Evolutionary conservation across 495 filamentous ascomycete genomes (phyloP).

Genomic region (Glonium stellatum): DNA sequence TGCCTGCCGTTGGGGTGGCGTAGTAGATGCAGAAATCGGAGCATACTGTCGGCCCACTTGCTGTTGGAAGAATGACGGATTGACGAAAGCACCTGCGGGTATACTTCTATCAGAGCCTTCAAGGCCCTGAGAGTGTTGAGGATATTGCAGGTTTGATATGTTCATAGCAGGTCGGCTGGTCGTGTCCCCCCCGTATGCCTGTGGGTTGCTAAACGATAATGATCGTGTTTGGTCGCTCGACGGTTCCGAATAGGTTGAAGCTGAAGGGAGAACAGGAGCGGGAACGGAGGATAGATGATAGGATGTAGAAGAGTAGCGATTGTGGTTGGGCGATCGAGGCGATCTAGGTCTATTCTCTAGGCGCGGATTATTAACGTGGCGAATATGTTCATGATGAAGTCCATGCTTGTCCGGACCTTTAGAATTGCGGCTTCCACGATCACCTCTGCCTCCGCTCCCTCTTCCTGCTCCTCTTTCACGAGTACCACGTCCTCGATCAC

Average conservation of each 20-base stretch:
- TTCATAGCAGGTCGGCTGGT: neutral
- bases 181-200: neutral
- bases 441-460: slow-evolving; percentile 39
- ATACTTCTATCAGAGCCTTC: neutral
- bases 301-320: neutral
- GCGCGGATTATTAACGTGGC: neutral
- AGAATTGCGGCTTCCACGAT: slow-evolving; percentile 6
- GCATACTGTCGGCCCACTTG: neutral
- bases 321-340: neutral
- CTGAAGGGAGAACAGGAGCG: neutral
- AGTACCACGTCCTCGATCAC: slow-evolving; percentile 21
- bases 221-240: neutral
- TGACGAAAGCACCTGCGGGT: slow-evolving; percentile 16
- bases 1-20: neutral
- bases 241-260: neutral
- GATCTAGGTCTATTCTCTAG: neutral
- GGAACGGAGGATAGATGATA: neutral
- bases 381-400: neutral
- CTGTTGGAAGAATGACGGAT: slow-evolving; percentile 12
- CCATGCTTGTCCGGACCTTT: slow-evolving; percentile 6
- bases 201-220: neutral
- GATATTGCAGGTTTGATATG: neutral
- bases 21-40: neutral
- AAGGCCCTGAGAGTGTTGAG: neutral
- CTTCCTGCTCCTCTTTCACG: slow-evolving; percentile 34